Evolutionary conservation across 129 eudicot genomes (phyloP), one percentile per base, ranked within the genome.

Genomic region (Solidago caesia): DNA sequence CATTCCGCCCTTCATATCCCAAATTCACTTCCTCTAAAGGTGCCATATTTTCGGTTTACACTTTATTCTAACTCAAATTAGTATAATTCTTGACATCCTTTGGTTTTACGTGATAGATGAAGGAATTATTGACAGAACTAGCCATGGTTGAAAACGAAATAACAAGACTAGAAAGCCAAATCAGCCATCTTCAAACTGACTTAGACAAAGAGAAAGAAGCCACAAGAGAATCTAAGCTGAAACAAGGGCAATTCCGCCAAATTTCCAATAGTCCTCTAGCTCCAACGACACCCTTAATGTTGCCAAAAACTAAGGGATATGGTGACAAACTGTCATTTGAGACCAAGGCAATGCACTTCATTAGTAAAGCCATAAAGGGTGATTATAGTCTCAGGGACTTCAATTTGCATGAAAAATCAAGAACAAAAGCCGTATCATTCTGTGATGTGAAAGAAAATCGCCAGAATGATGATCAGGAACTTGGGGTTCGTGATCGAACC

Each of bases 341-440:
- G 62, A 84, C 87, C 46, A 90, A 88, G 80, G 97, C 96, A 43
- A 44, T 93, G 82, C 98, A 90, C 82, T 93, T 94, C 82, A 94
- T 90, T 62, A 88, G 83, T 81, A 90, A 94, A 84, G 98, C 98
- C 44, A 94, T 91, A 44, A 90, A 94, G 81, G 98, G 97, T 33
- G 92, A 87, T 81, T 94, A 88, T 57, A 86, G 72, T 71, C 88
- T 85, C 11, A 85, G 81, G 76, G 92, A 86, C 75, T 90, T 85
- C 78, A 88, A 83, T 27, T 45, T 29, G 53, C 79, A 65, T 29
- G 89, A 87, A 8, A 80, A 84, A 48, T 11, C 71, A 12, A 65
- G 63, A 74, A 80, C 72, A 2, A 74, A 84, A 58, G 79, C 15
- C 26, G 75, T 79, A 66, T 64, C 76, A 1, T 82, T 83, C 16